Evolutionary conservation across 2,329 filamentous ascomycete species (phyloP).

Genomic region (Trichoderma pleuroti): DNA sequence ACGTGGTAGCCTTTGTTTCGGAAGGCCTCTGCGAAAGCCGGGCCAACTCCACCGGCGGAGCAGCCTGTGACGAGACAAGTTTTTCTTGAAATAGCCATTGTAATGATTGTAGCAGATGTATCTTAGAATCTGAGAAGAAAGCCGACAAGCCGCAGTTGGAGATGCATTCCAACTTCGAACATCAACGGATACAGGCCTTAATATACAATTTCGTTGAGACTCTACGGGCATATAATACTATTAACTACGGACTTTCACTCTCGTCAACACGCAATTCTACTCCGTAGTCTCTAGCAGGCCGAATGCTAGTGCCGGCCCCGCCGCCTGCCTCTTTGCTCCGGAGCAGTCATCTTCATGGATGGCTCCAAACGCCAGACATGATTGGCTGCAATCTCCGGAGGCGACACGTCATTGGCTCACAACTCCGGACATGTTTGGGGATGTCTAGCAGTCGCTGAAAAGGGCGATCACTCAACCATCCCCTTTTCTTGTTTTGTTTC

Average conservation of each 20-base stretch:
- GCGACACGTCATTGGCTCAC: background rate
- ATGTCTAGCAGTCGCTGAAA: background rate
- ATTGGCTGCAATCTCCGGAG: conserved; percentile 8
- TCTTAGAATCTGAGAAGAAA: background rate
- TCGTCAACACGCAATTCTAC: background rate
- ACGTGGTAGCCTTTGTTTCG: conserved; percentile 29
- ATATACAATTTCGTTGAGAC: background rate
- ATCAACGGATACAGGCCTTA: background rate
- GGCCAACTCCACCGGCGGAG: conserved; percentile 33
- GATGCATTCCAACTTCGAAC: background rate
- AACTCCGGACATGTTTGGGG: background rate
- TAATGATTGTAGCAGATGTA: background rate
- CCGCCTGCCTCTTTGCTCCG: background rate
- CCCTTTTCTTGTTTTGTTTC: background rate
- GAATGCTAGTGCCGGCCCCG: background rate
- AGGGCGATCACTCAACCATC: background rate
- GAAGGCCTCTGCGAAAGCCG: conserved; percentile 30
- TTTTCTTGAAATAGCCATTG: conserved; percentile 18
- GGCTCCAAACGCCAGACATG: background rate
- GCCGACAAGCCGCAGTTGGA: fast-evolving
- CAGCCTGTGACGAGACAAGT: conserved; percentile 37
- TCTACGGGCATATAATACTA: background rate
- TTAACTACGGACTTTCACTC: background rate
- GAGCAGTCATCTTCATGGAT: background rate
- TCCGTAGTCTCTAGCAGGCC: background rate